Evolutionary conservation across 2,329 filamentous ascomycete species (phyloP), one percentile per base, ranked within the genome.

Genomic region (Cucurbitaria berberidis): DNA sequence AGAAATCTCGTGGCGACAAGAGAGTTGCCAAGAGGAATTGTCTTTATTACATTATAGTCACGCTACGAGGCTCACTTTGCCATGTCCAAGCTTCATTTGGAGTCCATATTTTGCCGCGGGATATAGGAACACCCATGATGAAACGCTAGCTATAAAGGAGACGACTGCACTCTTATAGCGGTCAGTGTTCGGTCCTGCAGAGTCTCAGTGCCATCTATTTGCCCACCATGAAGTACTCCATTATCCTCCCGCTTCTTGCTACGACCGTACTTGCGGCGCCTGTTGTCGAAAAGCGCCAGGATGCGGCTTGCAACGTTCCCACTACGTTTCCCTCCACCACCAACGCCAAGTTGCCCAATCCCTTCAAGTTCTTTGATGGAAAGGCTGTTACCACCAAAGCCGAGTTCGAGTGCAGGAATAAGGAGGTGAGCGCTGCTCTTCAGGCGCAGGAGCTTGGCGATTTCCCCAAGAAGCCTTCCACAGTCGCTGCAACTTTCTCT

Each of bases 351-450:
- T 57, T 76, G 22, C 74, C 74, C 18, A 69, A 76, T 24, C 74
- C 74, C 5, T 76, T 76, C 66, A 71, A 64, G 30, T 75, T 76
- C 55, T 71, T 70, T 53, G 64, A 72, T 39, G 74, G 73, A 32
- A 69, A 59, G 18, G 60, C 61, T 22, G 72, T 77, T 36, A 66
- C 68, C 15, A 74, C 72, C 29, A 68, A 71, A 49, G 65, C 62
- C 1, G 66, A 75, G 30, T 76, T 71, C 47, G 59, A 57, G 18
- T 77, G 74, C 55, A 74, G 71, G 55, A 73, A 75, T 51, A 61
- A 69, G 48, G 74, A 77, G 51, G 67, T 77, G 13, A 66, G 55
- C 53, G 72, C 67, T 35, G 68, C 62, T 39, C 52, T 76, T 7
- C 74, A 76, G 60, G 62, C 62, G 11, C 74, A 74, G 43, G 74